Conservation (phyloP, 306 rosid species). For the Urtica urens region DNA sequence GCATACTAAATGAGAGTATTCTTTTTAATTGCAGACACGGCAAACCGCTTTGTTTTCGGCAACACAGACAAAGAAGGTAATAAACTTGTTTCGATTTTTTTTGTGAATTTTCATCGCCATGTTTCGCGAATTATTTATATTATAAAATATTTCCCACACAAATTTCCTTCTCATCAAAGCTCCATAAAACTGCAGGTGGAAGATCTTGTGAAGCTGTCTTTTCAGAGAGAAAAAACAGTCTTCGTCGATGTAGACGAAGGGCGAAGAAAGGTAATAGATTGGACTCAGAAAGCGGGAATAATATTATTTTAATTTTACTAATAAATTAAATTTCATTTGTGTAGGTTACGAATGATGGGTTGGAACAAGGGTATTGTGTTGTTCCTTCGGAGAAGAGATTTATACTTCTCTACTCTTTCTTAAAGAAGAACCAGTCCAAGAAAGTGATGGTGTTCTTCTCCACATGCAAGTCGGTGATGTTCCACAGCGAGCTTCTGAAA, state of each 20-base stretch:
- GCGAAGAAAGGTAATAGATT: constrained; percentile 65
- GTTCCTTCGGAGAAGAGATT: constrained; percentile 75
- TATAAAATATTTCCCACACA: too few species aligned
- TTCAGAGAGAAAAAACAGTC: constrained; percentile 54
- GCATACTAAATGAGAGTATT: too few species aligned
- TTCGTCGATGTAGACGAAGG: constrained; percentile 82
- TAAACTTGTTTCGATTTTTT: constrained; percentile 9
- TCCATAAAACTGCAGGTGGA: constrained; percentile 45
- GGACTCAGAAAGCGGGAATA: too few species aligned
- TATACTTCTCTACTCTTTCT: constrained; percentile 71
- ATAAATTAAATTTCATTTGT: constrained; percentile 10
- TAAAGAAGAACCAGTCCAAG: constrained; percentile 54
- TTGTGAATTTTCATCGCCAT: background rate
- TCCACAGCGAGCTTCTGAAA: constrained; percentile 76
- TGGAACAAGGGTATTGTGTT: constrained; percentile 88
- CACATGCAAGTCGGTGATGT: constrained; percentile 85
- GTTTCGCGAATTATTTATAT: too few species aligned
- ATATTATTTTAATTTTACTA: constrained; percentile 17
- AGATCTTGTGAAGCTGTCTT: constrained; percentile 83
- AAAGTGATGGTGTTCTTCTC: constrained; percentile 99
- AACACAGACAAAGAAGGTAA: constrained; percentile 92
- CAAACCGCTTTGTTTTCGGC: constrained; percentile 95
- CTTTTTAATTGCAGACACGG: constrained; percentile 64
- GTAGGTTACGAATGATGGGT: constrained; percentile 93
- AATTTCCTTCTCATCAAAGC: too few species aligned